Conservation (phyloP, 2,329 filamentous ascomycete species). For the Alternaria tenuissima region DNA sequence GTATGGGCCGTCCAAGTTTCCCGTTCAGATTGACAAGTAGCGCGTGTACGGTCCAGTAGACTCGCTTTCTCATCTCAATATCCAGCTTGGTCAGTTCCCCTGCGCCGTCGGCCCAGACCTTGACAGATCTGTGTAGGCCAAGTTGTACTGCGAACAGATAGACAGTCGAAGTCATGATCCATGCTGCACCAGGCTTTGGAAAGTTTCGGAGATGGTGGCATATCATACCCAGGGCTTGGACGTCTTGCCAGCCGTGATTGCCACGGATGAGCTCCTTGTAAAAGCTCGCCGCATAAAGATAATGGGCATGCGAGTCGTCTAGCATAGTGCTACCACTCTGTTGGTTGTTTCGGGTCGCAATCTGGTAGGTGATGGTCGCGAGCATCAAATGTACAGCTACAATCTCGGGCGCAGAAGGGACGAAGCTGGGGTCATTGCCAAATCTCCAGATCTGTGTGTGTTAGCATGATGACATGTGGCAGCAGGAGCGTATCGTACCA, state of each 20-base stretch:
- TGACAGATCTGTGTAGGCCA: conserved; percentile 76
- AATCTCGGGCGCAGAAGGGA: conserved; percentile 69
- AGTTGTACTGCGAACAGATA: conserved; percentile 76
- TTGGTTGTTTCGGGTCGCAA: conserved; percentile 70
- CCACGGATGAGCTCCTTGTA: conserved; percentile 71
- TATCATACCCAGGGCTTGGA: conserved; percentile 78
- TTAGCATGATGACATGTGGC: neutral
- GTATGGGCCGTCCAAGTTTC: conserved; percentile 79
- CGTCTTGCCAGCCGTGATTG: conserved; percentile 68
- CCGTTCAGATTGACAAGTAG: conserved; percentile 75
- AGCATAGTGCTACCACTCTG: conserved; percentile 57
- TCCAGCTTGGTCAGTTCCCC: conserved; percentile 63
- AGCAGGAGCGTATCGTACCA: conserved; percentile 59
- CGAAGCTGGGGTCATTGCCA: conserved; percentile 73
- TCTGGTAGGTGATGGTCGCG: conserved; percentile 79
- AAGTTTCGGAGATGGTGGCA: conserved; percentile 77
- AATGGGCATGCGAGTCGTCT: conserved; percentile 76
- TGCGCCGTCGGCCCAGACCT: conserved; percentile 60
- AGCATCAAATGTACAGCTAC: conserved; percentile 82
- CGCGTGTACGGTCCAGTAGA: conserved; percentile 76
- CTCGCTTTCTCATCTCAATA: conserved; percentile 78
- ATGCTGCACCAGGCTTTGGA: conserved; percentile 79
- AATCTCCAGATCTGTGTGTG: conserved; percentile 69
- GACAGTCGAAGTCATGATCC: conserved; percentile 71
- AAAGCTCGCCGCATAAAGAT: conserved; percentile 76